These are phyloP conservation scores for Gnaphalium uliginosum DNA, from an alignment of 129 eudicot species.

Conservation along the genomic window DNA sequence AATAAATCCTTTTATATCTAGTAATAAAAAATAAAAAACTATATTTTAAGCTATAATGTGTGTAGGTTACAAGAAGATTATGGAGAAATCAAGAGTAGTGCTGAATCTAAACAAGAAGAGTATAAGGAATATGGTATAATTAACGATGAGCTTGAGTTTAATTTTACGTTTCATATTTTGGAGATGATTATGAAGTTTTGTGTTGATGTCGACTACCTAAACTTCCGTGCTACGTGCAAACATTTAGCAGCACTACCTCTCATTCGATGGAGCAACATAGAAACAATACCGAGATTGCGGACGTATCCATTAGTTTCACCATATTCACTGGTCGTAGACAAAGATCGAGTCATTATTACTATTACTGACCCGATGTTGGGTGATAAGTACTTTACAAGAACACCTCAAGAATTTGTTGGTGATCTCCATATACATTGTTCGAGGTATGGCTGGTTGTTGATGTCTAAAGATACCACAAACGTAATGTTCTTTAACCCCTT, in stretches of 20 bases:
- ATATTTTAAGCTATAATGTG: neutral
- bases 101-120: neutral
- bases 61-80: conserved; percentile 22
- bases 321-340: conserved; percentile 17
- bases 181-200: no score
- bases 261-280: no score
- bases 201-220: no score
- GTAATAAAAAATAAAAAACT: neutral
- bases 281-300: conserved; percentile 7
- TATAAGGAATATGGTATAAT: neutral
- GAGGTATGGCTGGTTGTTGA: conserved; percentile 30
- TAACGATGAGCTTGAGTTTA: no score
- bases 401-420: neutral
- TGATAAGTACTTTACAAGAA: conserved; percentile 13
- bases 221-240: no score
- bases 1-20: no score
- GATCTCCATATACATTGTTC: conserved; percentile 4
- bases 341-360: neutral
- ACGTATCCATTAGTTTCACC: conserved; percentile 25
- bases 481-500: conserved; percentile 25
- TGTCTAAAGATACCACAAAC: neutral
- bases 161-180: no score
- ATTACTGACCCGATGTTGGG: conserved; percentile 29
- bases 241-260: no score
- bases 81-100: conserved; percentile 10